A percentile compares a stretch with the other conserved stretches of the same genome.
These are phyloP conservation scores for Epichloe baconii DNA, from an alignment of 2,329 filamentous ascomycete genomes.

Conservation along the genomic window DNA sequence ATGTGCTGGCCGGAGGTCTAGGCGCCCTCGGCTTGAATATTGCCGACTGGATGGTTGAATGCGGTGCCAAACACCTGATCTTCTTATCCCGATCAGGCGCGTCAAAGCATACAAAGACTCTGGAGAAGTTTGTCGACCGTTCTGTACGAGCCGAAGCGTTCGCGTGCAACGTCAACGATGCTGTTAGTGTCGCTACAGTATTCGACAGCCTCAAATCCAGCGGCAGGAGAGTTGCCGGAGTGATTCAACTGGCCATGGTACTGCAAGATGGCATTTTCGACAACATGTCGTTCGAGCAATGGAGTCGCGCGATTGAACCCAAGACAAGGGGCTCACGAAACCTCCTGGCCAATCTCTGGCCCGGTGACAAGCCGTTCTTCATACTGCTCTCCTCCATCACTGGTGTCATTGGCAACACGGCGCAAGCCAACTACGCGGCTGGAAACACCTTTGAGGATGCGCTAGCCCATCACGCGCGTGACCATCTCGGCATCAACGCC, in stretches of 20 bases:
- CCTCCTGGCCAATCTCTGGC: conserved; percentile 18
- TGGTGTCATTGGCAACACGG: conserved; percentile 33
- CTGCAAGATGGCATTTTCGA: conserved; percentile 12
- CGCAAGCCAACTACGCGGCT: conserved; percentile 36
- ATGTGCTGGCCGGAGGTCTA: too few relatives aligned
- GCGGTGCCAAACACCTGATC: background rate
- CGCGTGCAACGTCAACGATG: background rate
- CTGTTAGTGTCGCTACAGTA: background rate
- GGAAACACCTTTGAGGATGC: conserved; percentile 7
- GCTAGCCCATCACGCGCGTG: too few relatives aligned
- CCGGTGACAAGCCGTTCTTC: conserved; percentile 21
- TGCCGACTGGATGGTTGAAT: too few relatives aligned
- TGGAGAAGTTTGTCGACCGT: background rate
- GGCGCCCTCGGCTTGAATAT: too few relatives aligned
- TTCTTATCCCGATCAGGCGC: background rate
- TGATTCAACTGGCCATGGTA: conserved; percentile 11
- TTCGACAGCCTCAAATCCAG: conserved; percentile 6
- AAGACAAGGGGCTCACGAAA: conserved; percentile 29
- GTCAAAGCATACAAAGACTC: background rate
- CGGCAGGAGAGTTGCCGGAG: conserved; percentile 8
- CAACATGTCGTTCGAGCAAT: conserved; percentile 23
- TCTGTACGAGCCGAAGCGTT: background rate
- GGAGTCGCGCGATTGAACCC: conserved; percentile 16
- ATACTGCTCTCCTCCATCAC: conserved; percentile 27
- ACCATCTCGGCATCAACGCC: too few relatives aligned